Conservation (phyloP, 1,139 yeast species). For the Sugiyamaella japonica region DNA sequence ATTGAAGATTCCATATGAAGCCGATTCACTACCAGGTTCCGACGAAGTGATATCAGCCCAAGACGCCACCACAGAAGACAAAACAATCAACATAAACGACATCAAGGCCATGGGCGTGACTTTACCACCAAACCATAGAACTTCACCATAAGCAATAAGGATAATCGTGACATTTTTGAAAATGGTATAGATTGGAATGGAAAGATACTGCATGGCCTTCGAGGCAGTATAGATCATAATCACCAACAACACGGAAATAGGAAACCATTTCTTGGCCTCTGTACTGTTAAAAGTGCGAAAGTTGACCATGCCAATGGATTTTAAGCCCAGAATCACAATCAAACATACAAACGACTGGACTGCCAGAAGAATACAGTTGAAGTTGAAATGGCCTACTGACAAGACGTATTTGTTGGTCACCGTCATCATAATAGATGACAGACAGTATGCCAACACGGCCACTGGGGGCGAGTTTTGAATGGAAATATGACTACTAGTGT, state of each 20-base stretch:
- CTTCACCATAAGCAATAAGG: constrained; percentile 97
- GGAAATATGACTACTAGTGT: neutral
- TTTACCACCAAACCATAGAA: constrained; percentile 91
- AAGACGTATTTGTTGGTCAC: constrained; percentile 94
- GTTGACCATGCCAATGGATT: constrained; percentile 71
- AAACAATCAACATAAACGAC: constrained; percentile 86
- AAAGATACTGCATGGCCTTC: constrained; percentile 85
- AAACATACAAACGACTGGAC: constrained; percentile 66
- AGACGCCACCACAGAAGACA: constrained; percentile 90
- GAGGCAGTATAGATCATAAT: constrained; percentile 95
- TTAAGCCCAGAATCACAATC: constrained; percentile 66
- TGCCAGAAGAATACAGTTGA: constrained; percentile 80
- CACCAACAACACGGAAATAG: constrained; percentile 85
- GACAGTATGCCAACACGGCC: constrained; percentile 84
- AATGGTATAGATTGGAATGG: constrained; percentile 95
- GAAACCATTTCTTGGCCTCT: constrained; percentile 91
- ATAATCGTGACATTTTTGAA: constrained; percentile 97
- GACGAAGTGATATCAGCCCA: constrained; percentile 68
- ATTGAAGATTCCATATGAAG: constrained; percentile 45
- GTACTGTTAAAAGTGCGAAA: constrained; percentile 81
- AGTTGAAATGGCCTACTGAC: constrained; percentile 77
- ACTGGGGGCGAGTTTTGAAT: constrained; percentile 71
- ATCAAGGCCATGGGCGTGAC: constrained; percentile 89
- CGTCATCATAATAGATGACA: constrained; percentile 95
- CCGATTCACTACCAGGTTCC: constrained; percentile 32